phyloP scores from a whole-genome alignment of 2,329 filamentous ascomycete genomes.

The Diaporthe sp. region DNA sequence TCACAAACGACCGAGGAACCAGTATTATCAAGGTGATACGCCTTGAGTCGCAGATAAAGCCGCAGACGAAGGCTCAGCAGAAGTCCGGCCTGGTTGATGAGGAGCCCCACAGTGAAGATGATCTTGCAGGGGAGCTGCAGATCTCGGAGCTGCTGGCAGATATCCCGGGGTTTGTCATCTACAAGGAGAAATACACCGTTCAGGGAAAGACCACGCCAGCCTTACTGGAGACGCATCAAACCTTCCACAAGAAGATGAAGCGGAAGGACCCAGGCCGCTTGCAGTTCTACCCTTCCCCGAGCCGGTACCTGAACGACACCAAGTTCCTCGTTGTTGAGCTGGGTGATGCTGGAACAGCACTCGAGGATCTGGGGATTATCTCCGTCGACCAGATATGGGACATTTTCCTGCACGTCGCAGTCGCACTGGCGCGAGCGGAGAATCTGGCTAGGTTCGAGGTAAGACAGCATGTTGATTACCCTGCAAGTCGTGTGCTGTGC shows the following conservation, averaged over 20 bases:
- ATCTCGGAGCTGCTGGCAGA: slow-evolving; percentile 74
- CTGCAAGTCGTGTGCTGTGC: background rate
- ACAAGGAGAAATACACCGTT: slow-evolving; percentile 72
- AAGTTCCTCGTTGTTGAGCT: slow-evolving; percentile 71
- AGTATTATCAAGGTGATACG: slow-evolving; percentile 75
- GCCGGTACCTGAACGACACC: slow-evolving; percentile 66
- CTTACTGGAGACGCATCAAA: slow-evolving; percentile 69
- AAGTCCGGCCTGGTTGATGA: slow-evolving; percentile 67
- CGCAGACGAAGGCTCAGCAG: slow-evolving; percentile 67
- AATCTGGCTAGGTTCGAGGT: slow-evolving; percentile 70
- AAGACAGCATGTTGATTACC: slow-evolving; percentile 31
- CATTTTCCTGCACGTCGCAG: slow-evolving; percentile 68
- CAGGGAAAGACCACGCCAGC: slow-evolving; percentile 63
- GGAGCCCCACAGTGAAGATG: slow-evolving; percentile 64
- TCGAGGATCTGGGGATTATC: slow-evolving; percentile 67
- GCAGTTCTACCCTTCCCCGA: slow-evolving; percentile 72
- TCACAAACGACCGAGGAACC: slow-evolving; percentile 67
- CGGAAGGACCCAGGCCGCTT: slow-evolving; percentile 64
- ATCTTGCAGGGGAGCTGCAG: slow-evolving; percentile 67
- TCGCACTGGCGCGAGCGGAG: slow-evolving; percentile 70
- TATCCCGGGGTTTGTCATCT: slow-evolving; percentile 72
- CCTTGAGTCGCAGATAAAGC: slow-evolving; percentile 66
- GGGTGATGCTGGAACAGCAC: slow-evolving; percentile 68
- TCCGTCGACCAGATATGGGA: slow-evolving; percentile 69
- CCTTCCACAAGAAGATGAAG: slow-evolving; percentile 65